Conservation (phyloP, 2,329 filamentous ascomycete species). For the Chrysoporthe austroafricana region DNA sequence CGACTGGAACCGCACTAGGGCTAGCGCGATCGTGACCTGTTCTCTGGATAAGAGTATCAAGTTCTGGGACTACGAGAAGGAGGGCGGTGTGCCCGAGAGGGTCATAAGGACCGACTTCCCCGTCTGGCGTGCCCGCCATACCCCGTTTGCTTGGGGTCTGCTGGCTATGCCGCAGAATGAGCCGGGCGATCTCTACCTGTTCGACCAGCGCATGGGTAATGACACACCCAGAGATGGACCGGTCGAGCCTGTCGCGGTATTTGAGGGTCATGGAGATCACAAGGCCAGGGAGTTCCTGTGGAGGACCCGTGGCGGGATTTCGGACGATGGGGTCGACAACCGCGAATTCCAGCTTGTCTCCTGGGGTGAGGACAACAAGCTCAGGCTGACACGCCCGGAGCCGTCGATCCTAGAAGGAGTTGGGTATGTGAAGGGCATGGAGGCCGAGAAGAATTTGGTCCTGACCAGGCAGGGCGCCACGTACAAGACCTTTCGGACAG, state of each 20-base stretch:
- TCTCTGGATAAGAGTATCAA: slow-evolving; percentile 92
- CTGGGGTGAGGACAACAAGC: slow-evolving; percentile 85
- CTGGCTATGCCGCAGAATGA: slow-evolving; percentile 92
- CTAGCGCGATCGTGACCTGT: slow-evolving; percentile 79
- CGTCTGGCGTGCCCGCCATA: slow-evolving; percentile 88
- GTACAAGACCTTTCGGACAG: slow-evolving; percentile 83
- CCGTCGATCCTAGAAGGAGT: slow-evolving; percentile 67
- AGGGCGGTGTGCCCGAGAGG: slow-evolving; percentile 69
- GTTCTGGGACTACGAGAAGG: slow-evolving; percentile 79
- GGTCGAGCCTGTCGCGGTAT: slow-evolving; percentile 58
- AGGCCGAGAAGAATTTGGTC: slow-evolving; percentile 66
- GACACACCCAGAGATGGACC: slow-evolving; percentile 49
- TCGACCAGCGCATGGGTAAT: slow-evolving; percentile 64
- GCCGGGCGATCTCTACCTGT: slow-evolving; percentile 82
- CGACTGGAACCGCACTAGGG: slow-evolving; percentile 84
- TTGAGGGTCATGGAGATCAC: slow-evolving; percentile 63
- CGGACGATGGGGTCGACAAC: slow-evolving; percentile 72
- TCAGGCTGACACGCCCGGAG: slow-evolving; percentile 77
- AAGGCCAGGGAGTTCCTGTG: slow-evolving; percentile 92
- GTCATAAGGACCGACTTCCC: slow-evolving; percentile 83
- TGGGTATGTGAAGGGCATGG: slow-evolving; percentile 72
- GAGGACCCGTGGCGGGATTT: slow-evolving; percentile 73
- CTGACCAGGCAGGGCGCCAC: slow-evolving; percentile 81
- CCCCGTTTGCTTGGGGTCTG: slow-evolving; percentile 84
- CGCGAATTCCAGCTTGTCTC: slow-evolving; percentile 92